A percentile compares a stretch with the other conserved stretches of the same genome.
Conservation (phyloP, 805 yeast species). For the Ogataea thermomethanolica region DNA sequence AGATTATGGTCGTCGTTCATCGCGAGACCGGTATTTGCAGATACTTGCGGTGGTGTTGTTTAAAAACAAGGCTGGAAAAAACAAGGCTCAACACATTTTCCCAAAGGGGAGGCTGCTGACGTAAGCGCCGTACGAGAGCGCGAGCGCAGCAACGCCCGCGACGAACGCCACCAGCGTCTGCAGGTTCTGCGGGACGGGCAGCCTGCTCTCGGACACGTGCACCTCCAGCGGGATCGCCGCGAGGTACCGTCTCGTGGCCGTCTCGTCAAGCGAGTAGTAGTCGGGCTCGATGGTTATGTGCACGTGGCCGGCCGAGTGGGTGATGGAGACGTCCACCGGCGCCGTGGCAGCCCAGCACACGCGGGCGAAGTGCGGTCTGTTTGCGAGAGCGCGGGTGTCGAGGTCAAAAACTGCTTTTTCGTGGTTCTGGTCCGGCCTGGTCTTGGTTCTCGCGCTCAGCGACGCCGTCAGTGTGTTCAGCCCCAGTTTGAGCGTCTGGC, state of each 20-base stretch:
- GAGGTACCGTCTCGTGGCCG: constrained; percentile 9
- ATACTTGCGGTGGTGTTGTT: constrained; percentile 3
- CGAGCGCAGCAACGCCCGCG: constrained; percentile 5
- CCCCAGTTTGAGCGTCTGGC: constrained; percentile 1
- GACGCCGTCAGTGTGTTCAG: constrained; percentile 7
- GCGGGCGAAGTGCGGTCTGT: constrained; percentile 1
- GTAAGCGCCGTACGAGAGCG: constrained; percentile 4
- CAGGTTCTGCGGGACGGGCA: constrained; percentile 12
- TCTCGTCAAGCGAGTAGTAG: constrained; percentile 19
- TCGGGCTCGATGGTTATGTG: constrained; percentile 16
- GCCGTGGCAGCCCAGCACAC: constrained; percentile 29
- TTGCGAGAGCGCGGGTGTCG: not conserved
- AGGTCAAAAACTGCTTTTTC: constrained; percentile 5
- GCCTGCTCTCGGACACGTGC: constrained; percentile 9
- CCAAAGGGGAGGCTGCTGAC: constrained; percentile 7
- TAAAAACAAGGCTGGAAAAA: constrained; percentile 11
- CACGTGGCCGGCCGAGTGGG: constrained; percentile 1
- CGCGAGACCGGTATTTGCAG: constrained; percentile 1
- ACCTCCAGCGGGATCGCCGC: constrained; percentile 14
- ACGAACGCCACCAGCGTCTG: constrained; percentile 9
- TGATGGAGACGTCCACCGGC: constrained; percentile 20
- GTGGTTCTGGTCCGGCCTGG: constrained; percentile 11
- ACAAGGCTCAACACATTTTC: constrained; percentile 11
- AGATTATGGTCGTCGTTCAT: constrained; percentile 19
- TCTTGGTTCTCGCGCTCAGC: constrained; percentile 12